Base-by-base conservation (phyloP, 371 early-diverging fungal species). In the Rhizopus microsporus region DNA sequence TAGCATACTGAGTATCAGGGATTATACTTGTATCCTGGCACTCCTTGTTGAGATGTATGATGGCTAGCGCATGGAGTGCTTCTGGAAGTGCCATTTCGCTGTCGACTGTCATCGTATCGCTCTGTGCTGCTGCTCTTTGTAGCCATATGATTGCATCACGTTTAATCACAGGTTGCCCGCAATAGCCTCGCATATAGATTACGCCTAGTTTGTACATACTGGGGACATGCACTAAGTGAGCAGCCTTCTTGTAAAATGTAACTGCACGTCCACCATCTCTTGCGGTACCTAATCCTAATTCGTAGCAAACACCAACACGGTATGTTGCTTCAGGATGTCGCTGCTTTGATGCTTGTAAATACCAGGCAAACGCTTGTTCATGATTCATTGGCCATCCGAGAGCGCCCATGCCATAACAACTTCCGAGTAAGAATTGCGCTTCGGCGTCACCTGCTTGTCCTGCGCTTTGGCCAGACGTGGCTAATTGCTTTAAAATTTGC, bases 181-280 rank as follows among this genome's bases (percentile, higher is more conserved):
- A 78, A 60, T 83, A 67, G 0, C 96, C 97, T 62, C 91, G 88
- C 67, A 96, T 63, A 52, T 93, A 56, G 12, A 92, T 82, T 74
- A 94, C 85, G 7, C 96, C 98, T 12, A 96, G 74, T 70, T 95
- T 97, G 81, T 94, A 96, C 96, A 98, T 96, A 39, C 95, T 94
- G 0, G 89, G 88, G 8, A 91, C 88, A 67, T 97, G 95, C 10
- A 92, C 88, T 45, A 93, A 71, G 34, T 91, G 85, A 0, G 98
- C 97, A 0, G 95, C 93, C 74, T 96, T 95, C 60, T 93, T 86
- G 67, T 92, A 99, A 67, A 92, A 96, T 52, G 90, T 90, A 34
- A 94, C 75, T 0, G 97, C 91, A 13, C 94, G 83, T 8, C 66
- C 63, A 10, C 79, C 69, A 63, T 98, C 95, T n/a, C 88, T 81